Percentiles rank a stretch among this genome's conserved stretches.
Evolutionary conservation across 495 filamentous ascomycete genomes (phyloP).

Genomic region (Aspergillus ostianus): DNA sequence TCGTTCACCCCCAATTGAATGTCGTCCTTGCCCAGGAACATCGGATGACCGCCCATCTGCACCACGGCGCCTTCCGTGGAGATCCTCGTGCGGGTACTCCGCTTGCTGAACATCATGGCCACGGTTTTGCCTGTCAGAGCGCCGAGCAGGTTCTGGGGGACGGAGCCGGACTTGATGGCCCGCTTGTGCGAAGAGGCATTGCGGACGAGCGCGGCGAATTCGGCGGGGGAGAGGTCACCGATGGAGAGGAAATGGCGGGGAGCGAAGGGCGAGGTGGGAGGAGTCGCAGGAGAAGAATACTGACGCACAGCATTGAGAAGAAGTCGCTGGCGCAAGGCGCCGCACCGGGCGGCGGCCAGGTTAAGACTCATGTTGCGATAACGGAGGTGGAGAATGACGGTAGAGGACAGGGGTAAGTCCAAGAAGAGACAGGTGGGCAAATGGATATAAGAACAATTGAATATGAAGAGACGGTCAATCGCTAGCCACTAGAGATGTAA

Average conservation of each 20-base stretch:
- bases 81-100: constrained; percentile 86
- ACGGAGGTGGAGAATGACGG: background rate
- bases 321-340: constrained; percentile 32
- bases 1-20: constrained; percentile 98
- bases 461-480: background rate
- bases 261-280: constrained; percentile 47
- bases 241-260: constrained; percentile 89
- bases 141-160: constrained; percentile 55
- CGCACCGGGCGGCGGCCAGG: constrained; percentile 48
- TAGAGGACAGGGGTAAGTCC: too few relatives aligned
- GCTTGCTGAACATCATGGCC: constrained; percentile 95
- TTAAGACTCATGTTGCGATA: constrained; percentile 43
- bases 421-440: background rate
- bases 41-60: constrained; percentile 83
- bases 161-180: constrained; percentile 68
- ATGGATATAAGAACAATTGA: background rate
- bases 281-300: constrained; percentile 38
- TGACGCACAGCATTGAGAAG: constrained; percentile 36
- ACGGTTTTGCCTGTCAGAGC: constrained; percentile 73
- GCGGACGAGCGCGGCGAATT: constrained; percentile 77
- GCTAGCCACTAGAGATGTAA: background rate
- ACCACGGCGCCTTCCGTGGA: constrained; percentile 87
- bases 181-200: constrained; percentile 76
- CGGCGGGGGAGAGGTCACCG: constrained; percentile 73
- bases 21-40: constrained; percentile 93